Conservation (phyloP, 176 grass and related monocot genomes). For the Cymbopogon citratus region DNA sequence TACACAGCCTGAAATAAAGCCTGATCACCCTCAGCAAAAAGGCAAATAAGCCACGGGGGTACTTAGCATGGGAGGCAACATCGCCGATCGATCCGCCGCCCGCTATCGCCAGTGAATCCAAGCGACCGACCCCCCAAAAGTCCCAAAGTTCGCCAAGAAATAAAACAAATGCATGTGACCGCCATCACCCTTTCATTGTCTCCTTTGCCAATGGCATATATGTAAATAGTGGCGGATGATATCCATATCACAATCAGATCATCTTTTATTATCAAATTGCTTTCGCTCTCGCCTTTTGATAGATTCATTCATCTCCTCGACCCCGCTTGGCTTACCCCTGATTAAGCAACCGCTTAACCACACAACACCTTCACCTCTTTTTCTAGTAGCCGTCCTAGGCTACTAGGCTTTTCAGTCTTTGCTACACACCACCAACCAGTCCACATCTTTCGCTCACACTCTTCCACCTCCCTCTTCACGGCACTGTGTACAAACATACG, state of each 20-base stretch:
- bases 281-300: not conserved
- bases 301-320: too few species aligned
- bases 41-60: not conserved
- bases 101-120: not conserved
- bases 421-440: slow-evolving; percentile 8
- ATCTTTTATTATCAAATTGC: not conserved
- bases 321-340: too few species aligned
- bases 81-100: not conserved
- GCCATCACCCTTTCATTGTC: not conserved
- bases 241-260: not conserved
- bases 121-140: not conserved
- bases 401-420: not conserved
- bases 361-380: slow-evolving; percentile 18
- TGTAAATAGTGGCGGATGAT: not conserved
- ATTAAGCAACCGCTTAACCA: slow-evolving; percentile 45
- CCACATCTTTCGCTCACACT: slow-evolving; percentile 34
- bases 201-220: not conserved
- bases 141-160: slow-evolving; percentile 32
- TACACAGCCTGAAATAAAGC: not conserved
- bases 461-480: not conserved
- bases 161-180: slow-evolving; percentile 47
- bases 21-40: not conserved
- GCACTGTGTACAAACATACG: not conserved
- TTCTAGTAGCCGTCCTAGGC: not conserved
- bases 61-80: not conserved